Percentiles rank a stretch among this genome's conserved stretches.
phyloP scores from a whole-genome alignment of 164 flowering plant genomes.

The Magnolia changhungtana region DNA sequence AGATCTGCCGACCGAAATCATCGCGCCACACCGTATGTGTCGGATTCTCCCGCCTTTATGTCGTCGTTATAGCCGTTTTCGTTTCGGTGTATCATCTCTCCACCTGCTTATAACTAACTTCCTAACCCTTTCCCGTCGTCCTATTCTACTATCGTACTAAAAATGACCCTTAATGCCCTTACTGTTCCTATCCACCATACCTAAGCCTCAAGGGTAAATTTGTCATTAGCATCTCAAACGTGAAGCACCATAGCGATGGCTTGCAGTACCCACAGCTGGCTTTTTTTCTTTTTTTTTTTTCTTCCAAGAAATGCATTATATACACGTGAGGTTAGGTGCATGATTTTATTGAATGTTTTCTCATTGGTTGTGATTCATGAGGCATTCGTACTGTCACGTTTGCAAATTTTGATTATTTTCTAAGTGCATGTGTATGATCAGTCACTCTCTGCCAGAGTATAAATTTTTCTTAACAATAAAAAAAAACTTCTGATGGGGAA shows the following conservation, averaged over 20 bases:
- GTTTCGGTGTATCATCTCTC: not conserved
- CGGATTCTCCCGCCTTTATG: not conserved
- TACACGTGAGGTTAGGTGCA: not conserved
- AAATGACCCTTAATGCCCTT: not conserved
- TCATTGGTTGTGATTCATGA: not conserved
- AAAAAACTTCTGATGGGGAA: not conserved
- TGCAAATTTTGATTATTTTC: not conserved
- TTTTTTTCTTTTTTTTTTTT: too few relatives aligned
- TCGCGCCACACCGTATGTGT: conserved; percentile 1
- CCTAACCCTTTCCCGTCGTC: not conserved
- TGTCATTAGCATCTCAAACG: not conserved
- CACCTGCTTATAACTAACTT: not conserved
- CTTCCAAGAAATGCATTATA: not conserved
- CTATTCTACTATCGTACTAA: not conserved
- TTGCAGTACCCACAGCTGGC: not conserved
- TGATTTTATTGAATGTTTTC: not conserved
- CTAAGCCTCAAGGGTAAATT: not conserved
- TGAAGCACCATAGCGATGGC: not conserved
- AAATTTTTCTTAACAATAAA: too few relatives aligned
- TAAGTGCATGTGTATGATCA: not conserved
- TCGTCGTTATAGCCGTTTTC: not conserved
- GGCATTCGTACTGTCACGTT: not conserved
- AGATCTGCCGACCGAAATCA: not conserved
- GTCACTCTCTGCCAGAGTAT: not conserved
- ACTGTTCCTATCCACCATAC: not conserved